phyloP scores from a whole-genome alignment of 1,284 basidiomycete species.

The Grifola frondosa region DNA sequence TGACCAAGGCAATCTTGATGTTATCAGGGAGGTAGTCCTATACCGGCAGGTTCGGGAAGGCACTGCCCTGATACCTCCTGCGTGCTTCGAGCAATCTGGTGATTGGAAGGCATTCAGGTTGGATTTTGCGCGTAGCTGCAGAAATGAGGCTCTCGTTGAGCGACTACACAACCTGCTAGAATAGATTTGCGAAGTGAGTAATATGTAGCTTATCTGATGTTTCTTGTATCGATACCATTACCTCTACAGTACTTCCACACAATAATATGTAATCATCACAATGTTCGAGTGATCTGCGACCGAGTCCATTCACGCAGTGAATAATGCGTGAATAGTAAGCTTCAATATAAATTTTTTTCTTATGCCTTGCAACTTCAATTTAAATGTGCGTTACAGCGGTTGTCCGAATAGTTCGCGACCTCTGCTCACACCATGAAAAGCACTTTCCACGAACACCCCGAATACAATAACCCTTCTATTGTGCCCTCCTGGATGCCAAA shows the following conservation, averaged over 20 bases:
- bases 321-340: no score
- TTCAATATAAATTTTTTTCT: no score
- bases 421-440: constrained; percentile 21
- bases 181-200: no score
- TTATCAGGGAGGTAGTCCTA: constrained; percentile 51
- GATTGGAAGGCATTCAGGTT: constrained; percentile 25
- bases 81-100: constrained; percentile 37
- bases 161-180: constrained; percentile 26
- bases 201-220: no score
- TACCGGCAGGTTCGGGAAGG: constrained; percentile 45
- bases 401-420: not conserved
- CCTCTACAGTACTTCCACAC: no score
- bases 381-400: no score
- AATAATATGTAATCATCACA: no score
- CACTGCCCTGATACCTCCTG: constrained; percentile 36
- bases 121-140: constrained; percentile 25
- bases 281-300: no score
- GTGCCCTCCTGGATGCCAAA: constrained; percentile 57
- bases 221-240: no score
- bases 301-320: no score
- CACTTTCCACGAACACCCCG: constrained; percentile 52
- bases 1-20: constrained; percentile 45
- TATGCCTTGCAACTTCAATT: not conserved
- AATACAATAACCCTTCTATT: constrained; percentile 53
- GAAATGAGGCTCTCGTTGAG: constrained; percentile 15